Percentiles rank a stretch among this genome's conserved stretches.
phyloP scores from a whole-genome alignment of 2,329 filamentous ascomycete genomes.

The Tolypocladium sp. region DNA sequence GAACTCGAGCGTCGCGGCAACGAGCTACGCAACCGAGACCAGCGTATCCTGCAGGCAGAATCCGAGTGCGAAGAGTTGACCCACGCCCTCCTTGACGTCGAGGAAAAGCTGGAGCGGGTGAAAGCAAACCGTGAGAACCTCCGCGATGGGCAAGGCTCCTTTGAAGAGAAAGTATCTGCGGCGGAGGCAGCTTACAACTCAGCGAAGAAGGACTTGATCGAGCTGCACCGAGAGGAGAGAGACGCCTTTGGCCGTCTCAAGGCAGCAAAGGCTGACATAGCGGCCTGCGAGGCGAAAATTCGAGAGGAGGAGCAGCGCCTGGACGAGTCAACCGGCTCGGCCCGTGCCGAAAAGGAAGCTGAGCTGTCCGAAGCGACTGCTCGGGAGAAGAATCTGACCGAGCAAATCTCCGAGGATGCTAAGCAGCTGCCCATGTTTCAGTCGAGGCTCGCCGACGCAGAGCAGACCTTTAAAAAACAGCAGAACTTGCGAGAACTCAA shows the following conservation, averaged over 20 bases:
- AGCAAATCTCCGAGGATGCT: slow-evolving; percentile 17
- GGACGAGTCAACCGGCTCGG: slow-evolving; percentile 59
- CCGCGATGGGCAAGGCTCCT: slow-evolving; percentile 34
- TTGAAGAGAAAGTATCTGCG: slow-evolving; percentile 32
- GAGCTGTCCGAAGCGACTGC: slow-evolving; percentile 28
- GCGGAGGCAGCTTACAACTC: slow-evolving; percentile 44
- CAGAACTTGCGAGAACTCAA: slow-evolving; percentile 31
- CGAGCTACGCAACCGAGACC: slow-evolving; percentile 15
- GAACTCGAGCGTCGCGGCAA: slow-evolving; percentile 26
- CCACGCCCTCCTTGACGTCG: slow-evolving; percentile 33
- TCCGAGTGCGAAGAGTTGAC: slow-evolving; percentile 32
- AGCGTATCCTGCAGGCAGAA: slow-evolving; percentile 17
- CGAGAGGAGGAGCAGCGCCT: slow-evolving; percentile 51
- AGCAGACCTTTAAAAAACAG: slow-evolving; percentile 19
- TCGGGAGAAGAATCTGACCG: slow-evolving; percentile 15
- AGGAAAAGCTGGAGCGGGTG: slow-evolving; percentile 32
- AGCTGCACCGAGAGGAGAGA: slow-evolving; percentile 55
- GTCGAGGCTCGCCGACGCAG: slow-evolving; percentile 19
- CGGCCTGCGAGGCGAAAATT: slow-evolving; percentile 37
- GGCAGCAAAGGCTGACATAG: slow-evolving; percentile 37
- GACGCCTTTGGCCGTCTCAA: slow-evolving; percentile 52
- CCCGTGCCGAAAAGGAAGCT: slow-evolving; percentile 53
- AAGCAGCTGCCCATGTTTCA: slow-evolving; percentile 24
- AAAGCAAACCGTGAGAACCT: slow-evolving; percentile 30
- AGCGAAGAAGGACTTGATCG: slow-evolving; percentile 42